Percentiles rank a stretch among this genome's conserved stretches.
Evolutionary conservation across 2,329 filamentous ascomycete genomes (phyloP).

Genomic region (Colletotrichum lupini): DNA sequence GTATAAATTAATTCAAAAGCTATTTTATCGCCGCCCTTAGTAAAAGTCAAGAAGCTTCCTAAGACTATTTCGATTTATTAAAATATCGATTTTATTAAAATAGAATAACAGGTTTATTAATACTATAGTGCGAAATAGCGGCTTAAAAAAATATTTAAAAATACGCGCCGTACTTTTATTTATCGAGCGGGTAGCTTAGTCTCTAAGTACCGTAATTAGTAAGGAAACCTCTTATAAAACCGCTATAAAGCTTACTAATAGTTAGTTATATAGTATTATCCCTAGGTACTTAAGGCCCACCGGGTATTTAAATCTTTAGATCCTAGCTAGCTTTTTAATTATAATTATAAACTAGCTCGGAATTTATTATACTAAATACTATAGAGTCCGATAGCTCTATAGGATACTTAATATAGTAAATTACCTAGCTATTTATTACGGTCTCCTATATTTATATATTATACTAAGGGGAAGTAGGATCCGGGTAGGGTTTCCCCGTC

Average conservation of each 20-base stretch:
- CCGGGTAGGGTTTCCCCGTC: too few relatives aligned
- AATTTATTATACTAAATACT: not conserved
- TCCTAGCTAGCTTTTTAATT: not conserved
- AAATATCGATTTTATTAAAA: constrained; percentile 44
- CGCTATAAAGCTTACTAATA: not conserved
- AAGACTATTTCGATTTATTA: constrained; percentile 41
- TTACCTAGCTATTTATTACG: too few relatives aligned
- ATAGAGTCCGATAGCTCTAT: too few relatives aligned
- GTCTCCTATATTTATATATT: too few relatives aligned
- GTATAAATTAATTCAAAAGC: not conserved
- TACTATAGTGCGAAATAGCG: constrained; percentile 42
- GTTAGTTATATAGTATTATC: not conserved
- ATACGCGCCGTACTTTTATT: constrained; percentile 35
- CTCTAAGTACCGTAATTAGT: not conserved
- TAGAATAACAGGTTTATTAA: constrained; percentile 38
- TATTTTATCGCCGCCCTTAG: not conserved
- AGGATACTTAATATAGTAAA: too few relatives aligned
- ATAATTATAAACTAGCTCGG: not conserved
- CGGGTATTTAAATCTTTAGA: not conserved
- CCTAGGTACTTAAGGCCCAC: not conserved
- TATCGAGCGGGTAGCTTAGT: not conserved
- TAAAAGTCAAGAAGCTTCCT: not conserved
- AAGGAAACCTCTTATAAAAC: not conserved
- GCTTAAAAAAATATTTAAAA: constrained; percentile 42
- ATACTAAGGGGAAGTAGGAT: too few relatives aligned